Evolutionary conservation across 2,329 filamentous ascomycete species (phyloP).

Genomic region (Lecanicillium sp.): DNA sequence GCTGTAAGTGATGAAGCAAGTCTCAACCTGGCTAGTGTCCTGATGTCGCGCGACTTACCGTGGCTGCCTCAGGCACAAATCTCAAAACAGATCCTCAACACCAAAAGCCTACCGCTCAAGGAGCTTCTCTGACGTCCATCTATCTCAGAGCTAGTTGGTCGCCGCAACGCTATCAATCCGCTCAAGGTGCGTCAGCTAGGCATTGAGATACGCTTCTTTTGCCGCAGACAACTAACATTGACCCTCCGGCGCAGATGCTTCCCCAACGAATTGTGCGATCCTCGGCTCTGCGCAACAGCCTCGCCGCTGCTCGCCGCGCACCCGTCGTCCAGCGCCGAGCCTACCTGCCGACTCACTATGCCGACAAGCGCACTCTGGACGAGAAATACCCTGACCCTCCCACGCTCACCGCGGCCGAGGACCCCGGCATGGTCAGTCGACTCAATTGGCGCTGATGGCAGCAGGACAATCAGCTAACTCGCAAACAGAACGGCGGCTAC

Average conservation of each 20-base stretch:
- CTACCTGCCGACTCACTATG: conserved; percentile 47
- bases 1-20: neutral
- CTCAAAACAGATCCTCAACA: conserved; percentile 18
- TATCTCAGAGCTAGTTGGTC: conserved; percentile 33
- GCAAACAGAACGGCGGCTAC: conserved; percentile 73
- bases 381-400: conserved; percentile 47
- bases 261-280: conserved; percentile 52
- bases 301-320: conserved; percentile 42
- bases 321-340: conserved; percentile 51
- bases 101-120: conserved; percentile 17
- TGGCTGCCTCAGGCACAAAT: conserved; percentile 30
- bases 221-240: conserved; percentile 14
- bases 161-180: conserved; percentile 24
- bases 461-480: neutral
- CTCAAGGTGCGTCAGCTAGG: conserved; percentile 24
- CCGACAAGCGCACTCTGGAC: conserved; percentile 41
- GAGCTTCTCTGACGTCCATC: conserved; percentile 24
- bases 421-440: conserved; percentile 58
- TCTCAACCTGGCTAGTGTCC: conserved; percentile 17
- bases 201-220: neutral
- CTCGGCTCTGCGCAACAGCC: conserved; percentile 37
- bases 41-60: conserved; percentile 18
- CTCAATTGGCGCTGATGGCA: neutral
- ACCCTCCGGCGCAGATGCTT: conserved; percentile 47
- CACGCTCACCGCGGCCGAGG: conserved; percentile 50